These are phyloP conservation scores for Plasmodium adleri DNA, from an alignment of 169 alveolate species.

Conservation along the genomic window DNA sequence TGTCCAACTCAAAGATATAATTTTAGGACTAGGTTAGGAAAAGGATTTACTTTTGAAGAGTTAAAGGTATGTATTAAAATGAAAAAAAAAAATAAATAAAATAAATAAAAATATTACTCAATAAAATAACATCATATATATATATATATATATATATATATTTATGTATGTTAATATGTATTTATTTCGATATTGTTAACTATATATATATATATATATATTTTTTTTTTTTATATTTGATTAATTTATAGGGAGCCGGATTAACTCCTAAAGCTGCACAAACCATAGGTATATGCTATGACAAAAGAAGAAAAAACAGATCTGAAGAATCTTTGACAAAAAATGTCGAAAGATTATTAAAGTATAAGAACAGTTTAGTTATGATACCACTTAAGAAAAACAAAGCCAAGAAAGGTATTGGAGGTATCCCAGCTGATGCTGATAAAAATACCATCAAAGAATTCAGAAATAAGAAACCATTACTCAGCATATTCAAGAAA, in stretches of 20 bases:
- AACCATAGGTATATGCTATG: constrained; percentile 98
- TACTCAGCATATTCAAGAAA: constrained; percentile 46
- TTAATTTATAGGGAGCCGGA: constrained; percentile 88
- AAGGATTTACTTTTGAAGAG: constrained; percentile 99
- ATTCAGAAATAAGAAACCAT: constrained; percentile 78
- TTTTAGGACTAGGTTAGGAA: constrained; percentile 96
- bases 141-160: background rate
- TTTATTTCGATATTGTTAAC: background rate
- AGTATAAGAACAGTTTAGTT: constrained; percentile 95
- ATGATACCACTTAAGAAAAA: constrained; percentile 95
- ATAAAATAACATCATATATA: no score
- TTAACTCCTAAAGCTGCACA: constrained; percentile 95
- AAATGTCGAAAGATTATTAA: constrained; percentile 97
- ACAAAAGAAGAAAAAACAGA: constrained; percentile 98
- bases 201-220: constrained; percentile 36
- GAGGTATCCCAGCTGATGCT: constrained; percentile 94
- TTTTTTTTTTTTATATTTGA: background rate
- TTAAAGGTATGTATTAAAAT: constrained; percentile 85
- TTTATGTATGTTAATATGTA: background rate
- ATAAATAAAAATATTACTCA: no score
- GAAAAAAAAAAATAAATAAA: background rate
- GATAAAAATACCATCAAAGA: constrained; percentile 85
- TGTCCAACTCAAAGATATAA: constrained; percentile 98
- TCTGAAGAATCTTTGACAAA: constrained; percentile 93
- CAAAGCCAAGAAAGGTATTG: constrained; percentile 97